Base-by-base conservation (phyloP, 768 basidiomycete genomes). In the Termitomyces sp. region DNA sequence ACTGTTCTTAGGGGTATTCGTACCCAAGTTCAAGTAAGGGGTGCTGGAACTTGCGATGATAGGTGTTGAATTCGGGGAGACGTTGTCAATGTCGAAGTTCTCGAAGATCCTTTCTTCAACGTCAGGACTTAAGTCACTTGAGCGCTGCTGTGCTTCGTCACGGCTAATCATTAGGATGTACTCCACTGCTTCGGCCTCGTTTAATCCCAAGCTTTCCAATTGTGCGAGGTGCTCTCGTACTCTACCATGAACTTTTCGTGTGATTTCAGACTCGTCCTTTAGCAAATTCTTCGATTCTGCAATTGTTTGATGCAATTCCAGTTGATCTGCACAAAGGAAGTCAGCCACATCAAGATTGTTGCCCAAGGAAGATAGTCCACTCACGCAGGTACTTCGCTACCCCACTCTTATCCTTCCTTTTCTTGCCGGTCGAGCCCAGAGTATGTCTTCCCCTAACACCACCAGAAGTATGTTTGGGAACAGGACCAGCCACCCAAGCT, bases 81-180 rank as follows among this genome's bases (percentile, higher is more conserved):
- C 63, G 23, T 77, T 74, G 23, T 62, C 55, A 38, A 56, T 43
- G 50, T 83, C 80, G 55, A 79, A 81, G 54, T 85, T 78, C 55
- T 80, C 79, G 57, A 84, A 85, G 3, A 84, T 75, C 3, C 80
- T 84, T 53, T 84, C 80, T 19, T 82, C 81, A 35, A n/a, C 4
- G 17, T 26, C 30, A 1, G 17, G 44, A 9, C 35, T 40, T 30
- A 26, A 55, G 56, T 53, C 62, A 53, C 38, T 55, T 54, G 54
- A 30, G 63, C 56, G 55, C 45, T 67, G 63, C 17, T 68, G 46
- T 2, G 81, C 83, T 66, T 92, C 89, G 46, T 94, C 91, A 9
- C 87, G 83, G 60, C 89, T 92, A 60, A 93, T 78, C 89, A 93
- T 93, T 46, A 94, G 67, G 0, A 85, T 78, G 62, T 94, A 94